Conservation (phyloP, 306 rosid species). For the Lathyrus oleraceus region DNA sequence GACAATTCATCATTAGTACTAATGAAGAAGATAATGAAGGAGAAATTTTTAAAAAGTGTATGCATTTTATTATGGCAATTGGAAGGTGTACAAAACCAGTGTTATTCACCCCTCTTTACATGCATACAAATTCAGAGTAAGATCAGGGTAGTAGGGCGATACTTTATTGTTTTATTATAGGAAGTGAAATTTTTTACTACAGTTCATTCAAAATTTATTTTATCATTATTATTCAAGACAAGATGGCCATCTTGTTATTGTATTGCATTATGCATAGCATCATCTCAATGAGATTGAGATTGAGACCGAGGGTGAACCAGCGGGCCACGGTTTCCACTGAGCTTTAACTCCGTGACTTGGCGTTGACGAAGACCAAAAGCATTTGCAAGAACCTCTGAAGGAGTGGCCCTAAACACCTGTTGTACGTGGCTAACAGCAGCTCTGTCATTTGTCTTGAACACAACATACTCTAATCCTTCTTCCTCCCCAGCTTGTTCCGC, state of each 20-base stretch:
- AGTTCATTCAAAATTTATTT: background rate
- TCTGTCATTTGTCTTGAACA: constrained; percentile 58
- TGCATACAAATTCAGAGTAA: background rate
- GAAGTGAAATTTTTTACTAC: background rate
- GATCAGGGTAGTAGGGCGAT: background rate
- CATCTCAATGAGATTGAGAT: background rate
- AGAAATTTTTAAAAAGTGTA: too few species aligned
- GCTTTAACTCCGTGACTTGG: constrained; percentile 46
- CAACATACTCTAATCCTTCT: constrained; percentile 63
- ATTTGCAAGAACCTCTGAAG: constrained; percentile 47
- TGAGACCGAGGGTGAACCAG: constrained; percentile 32
- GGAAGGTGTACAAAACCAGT: too few species aligned
- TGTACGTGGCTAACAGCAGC: constrained; percentile 29
- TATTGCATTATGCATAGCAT: background rate
- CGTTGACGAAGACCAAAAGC: constrained; percentile 35
- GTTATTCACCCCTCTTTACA: too few species aligned
- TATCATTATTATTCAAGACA: background rate
- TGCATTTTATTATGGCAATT: too few species aligned
- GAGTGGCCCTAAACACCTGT: constrained; percentile 43
- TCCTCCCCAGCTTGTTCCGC: constrained; percentile 43
- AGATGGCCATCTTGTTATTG: background rate
- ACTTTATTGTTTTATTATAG: background rate
- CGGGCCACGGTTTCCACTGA: constrained; percentile 31
- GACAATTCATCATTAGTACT: too few species aligned
- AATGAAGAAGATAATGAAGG: too few species aligned